Base-by-base conservation (phyloP, 306 rosid genomes). In the Ormosia emarginata region DNA sequence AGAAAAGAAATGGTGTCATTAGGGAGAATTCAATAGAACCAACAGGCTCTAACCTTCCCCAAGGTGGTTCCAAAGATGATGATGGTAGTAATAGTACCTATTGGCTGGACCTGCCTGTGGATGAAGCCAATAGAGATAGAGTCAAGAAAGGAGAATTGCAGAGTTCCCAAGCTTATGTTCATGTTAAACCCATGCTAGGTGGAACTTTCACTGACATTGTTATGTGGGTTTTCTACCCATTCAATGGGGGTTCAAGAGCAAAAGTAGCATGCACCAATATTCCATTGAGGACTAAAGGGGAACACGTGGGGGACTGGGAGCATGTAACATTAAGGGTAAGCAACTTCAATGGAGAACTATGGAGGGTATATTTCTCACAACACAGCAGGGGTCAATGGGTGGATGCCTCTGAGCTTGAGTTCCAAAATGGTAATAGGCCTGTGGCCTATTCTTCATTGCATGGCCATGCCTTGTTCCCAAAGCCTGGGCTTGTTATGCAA, bases 241-340 rank as follows among this genome's bases (percentile, higher is more conserved):
- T 92, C 63, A 92, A 94, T 71, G 98, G 97, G 0, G 90, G 91
- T 2, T 89, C 89, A 2, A 89, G 69, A 66, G 96, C 90, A 6
- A 92, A 88, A 70, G 89, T 88, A 2, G 88, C 76, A 8, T 3
- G 74, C 32, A 4, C 85, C 40, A 85, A 86, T 15, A 43, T 94
- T 59, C 36, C 94, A 4, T n/a, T 92, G 41, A 87, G 89, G 65
- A 82, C 57, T 3, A 90, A 91, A 43, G 96, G 97, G 5, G 88
- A 94, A 62, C 98, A 94, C 17, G 83, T 91, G 0, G 96, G 97
- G 1, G 96, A 94, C 30, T 91, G 97, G 97, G 97, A 94, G 73
- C 97, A 94, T 77, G 72, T 92, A 61, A 94, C 98, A 0, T 79
- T 94, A 66, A 81, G 97, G 18, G 61, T 92, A 11, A 92, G 98